phyloP scores from a whole-genome alignment of 345 rosid species.

The Mercurialis annua region DNA sequence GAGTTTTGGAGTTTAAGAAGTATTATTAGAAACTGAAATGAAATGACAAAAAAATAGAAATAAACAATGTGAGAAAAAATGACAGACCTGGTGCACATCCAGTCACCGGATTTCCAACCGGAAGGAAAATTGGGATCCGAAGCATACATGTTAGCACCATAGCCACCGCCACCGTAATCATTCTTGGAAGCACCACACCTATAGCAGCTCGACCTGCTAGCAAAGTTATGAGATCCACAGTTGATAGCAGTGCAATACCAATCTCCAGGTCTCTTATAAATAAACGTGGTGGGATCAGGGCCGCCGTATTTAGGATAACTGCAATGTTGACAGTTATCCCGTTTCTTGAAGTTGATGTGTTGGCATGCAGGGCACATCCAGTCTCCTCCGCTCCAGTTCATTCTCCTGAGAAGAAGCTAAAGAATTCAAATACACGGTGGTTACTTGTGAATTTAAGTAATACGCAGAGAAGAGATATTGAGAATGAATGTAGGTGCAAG shows the following conservation, averaged over 20 bases:
- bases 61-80: not conserved
- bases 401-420: slow-evolving; percentile 20
- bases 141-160: slow-evolving; percentile 1
- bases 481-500: slow-evolving; percentile 13
- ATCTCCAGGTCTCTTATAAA: slow-evolving; percentile 65
- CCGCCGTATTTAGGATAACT: slow-evolving; percentile 72
- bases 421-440: too few species aligned
- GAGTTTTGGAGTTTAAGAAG: too few species aligned
- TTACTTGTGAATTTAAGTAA: too few species aligned
- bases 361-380: slow-evolving; percentile 82
- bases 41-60: too few species aligned
- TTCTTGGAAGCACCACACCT: slow-evolving; percentile 59
- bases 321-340: slow-evolving; percentile 74
- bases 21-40: too few species aligned
- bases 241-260: slow-evolving; percentile 64
- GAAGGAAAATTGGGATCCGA: slow-evolving; percentile 37
- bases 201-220: slow-evolving; percentile 67
- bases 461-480: not conserved
- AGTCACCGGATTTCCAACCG: slow-evolving; percentile 80
- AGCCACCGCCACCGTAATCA: slow-evolving; percentile 22
- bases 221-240: slow-evolving; percentile 76
- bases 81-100: slow-evolving; percentile 66
- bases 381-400: slow-evolving; percentile 86
- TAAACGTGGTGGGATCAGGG: slow-evolving; percentile 56
- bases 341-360: slow-evolving; percentile 69